A percentile compares a stretch with the other conserved stretches of the same genome.
These are phyloP conservation scores for Hysterium pulicare DNA, from an alignment of 2,329 filamentous ascomycete genomes.

Conservation along the genomic window DNA sequence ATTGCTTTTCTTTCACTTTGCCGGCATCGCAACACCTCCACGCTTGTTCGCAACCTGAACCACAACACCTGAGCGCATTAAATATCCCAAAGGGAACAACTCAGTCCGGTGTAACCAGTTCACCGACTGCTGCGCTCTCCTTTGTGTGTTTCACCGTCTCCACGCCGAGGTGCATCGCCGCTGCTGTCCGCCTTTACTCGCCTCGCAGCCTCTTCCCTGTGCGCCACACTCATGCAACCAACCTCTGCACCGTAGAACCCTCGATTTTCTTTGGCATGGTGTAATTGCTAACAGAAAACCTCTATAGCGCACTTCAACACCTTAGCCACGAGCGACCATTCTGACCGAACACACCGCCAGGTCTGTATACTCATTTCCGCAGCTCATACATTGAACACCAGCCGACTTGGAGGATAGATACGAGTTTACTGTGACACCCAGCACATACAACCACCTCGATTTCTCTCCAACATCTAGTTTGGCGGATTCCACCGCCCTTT, in stretches of 20 bases:
- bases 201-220: slow-evolving; percentile 24
- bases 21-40: slow-evolving; percentile 3
- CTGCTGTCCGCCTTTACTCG: slow-evolving; percentile 32
- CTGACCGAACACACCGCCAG: not conserved
- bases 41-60: slow-evolving; percentile 8
- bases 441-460: not conserved
- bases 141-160: slow-evolving; percentile 28
- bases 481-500: slow-evolving; percentile 17
- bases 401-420: slow-evolving; percentile 18
- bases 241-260: slow-evolving; percentile 24
- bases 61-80: slow-evolving; percentile 11
- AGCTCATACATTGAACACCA: slow-evolving; percentile 11
- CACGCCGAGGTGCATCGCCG: slow-evolving; percentile 25
- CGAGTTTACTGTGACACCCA: slow-evolving; percentile 13
- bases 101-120: slow-evolving; percentile 25
- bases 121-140: slow-evolving; percentile 28
- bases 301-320: slow-evolving; percentile 16
- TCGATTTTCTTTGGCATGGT: slow-evolving; percentile 15
- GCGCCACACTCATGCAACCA: slow-evolving; percentile 36
- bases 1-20: slow-evolving; percentile 11
- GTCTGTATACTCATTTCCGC: slow-evolving; percentile 3
- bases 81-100: slow-evolving; percentile 18
- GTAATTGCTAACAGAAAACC: slow-evolving; percentile 27
- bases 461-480: slow-evolving; percentile 15
- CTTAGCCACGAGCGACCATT: slow-evolving; percentile 25